Percentiles rank a stretch among this genome's conserved stretches.
These are phyloP conservation scores for slime mould (Dictyostelium discoideum) DNA, from an alignment of 78 protist species.

Conservation along the genomic window dicty_2.7 NC_007090.3:1171501-1172000, in stretches of 20 bases:
- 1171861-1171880: constrained; percentile 58
- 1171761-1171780: background rate
- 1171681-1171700: constrained; percentile 49
- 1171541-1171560: constrained; percentile 57
- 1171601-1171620: constrained; percentile 67
- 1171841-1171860: constrained; percentile 30
- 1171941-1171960: constrained; percentile 7
- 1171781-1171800: background rate
- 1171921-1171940: constrained; percentile 39
- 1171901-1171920: constrained; percentile 42
- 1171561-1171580: constrained; percentile 51
- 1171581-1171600: constrained; percentile 67
- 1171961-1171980: constrained; percentile 27
- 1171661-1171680: constrained; percentile 47
- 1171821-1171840: constrained; percentile 6
- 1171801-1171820: constrained; percentile 9
- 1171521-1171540: constrained; percentile 41
- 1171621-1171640: constrained; percentile 59
- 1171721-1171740: background rate
- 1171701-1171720: background rate
- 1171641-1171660: constrained; percentile 5
- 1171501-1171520: background rate
- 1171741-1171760: background rate
- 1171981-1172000: constrained; percentile 61
- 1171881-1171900: constrained; percentile 4